Evolutionary conservation across 306 rosid genomes (phyloP).

Genomic region (Rubus parviflorus): DNA sequence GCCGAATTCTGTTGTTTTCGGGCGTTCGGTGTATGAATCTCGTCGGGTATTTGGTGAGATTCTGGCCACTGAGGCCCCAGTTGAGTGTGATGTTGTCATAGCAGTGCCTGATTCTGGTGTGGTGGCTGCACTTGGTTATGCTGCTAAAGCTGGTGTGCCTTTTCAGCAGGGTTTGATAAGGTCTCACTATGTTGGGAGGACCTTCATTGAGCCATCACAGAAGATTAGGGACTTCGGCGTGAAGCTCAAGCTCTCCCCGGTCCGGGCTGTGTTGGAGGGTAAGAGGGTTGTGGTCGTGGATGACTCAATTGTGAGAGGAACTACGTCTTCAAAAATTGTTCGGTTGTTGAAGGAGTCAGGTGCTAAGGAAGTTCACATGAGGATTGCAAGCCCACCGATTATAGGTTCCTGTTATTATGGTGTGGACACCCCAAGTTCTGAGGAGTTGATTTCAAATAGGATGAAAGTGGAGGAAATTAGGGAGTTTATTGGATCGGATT

Average conservation of each 20-base stretch:
- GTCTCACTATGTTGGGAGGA: conserved; percentile 96
- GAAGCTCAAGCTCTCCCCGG: conserved; percentile 77
- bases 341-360: conserved; percentile 91
- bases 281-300: conserved; percentile 97
- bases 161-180: conserved; percentile 92
- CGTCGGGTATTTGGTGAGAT: conserved; percentile 76
- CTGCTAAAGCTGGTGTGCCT: conserved; percentile 86
- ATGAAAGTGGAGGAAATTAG: conserved; percentile 84
- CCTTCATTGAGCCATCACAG: conserved; percentile 96
- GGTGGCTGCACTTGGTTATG: conserved; percentile 95
- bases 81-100: conserved; percentile 91
- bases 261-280: conserved; percentile 84
- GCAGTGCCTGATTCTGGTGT: conserved; percentile 97
- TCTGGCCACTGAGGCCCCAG: conserved; percentile 78
- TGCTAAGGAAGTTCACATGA: conserved; percentile 97
- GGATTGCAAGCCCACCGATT: conserved; percentile 93
- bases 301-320: conserved; percentile 94
- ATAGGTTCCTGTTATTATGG: conserved; percentile 92
- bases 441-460: conserved; percentile 89
- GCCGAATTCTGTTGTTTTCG: conserved; percentile 80
- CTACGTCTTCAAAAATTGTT: conserved; percentile 89
- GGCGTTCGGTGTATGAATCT: conserved; percentile 84
- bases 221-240: conserved; percentile 91
- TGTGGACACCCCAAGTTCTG: conserved; percentile 93
- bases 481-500: conserved; percentile 81